Evolutionary conservation across 2,329 filamentous ascomycete genomes (phyloP).

Genomic region (Aspergillus sp.): DNA sequence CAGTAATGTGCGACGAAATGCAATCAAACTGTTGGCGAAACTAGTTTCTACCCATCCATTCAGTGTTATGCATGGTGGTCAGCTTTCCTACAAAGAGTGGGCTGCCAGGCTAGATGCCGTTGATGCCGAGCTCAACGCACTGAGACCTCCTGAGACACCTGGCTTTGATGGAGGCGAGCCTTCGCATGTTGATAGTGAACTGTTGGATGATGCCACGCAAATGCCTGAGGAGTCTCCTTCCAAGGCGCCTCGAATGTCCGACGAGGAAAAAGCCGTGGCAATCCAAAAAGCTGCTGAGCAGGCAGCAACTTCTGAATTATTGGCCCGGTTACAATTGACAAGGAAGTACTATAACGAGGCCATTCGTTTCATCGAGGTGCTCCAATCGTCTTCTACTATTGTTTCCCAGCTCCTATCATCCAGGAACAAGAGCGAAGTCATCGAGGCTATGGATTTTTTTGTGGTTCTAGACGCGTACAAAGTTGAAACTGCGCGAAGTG

Average conservation of each 20-base stretch:
- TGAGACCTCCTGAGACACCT: slow-evolving; percentile 70
- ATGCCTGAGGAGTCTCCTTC: slow-evolving; percentile 61
- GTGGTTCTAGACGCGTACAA: slow-evolving; percentile 94
- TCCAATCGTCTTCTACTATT: slow-evolving; percentile 74
- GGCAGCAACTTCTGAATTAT: slow-evolving; percentile 80
- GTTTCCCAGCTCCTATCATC: slow-evolving; percentile 87
- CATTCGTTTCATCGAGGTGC: slow-evolving; percentile 84
- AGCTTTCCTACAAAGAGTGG: slow-evolving; percentile 83
- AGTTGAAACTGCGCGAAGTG: slow-evolving; percentile 84
- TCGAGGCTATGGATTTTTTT: slow-evolving; percentile 98
- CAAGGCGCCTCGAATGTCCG: slow-evolving; percentile 65
- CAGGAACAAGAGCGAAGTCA: slow-evolving; percentile 96
- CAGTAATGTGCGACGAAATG: slow-evolving; percentile 92
- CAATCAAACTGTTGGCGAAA: slow-evolving; percentile 83
- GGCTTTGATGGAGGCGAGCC: slow-evolving; percentile 65
- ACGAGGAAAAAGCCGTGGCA: slow-evolving; percentile 69
- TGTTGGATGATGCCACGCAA: slow-evolving; percentile 86
- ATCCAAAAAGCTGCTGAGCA: slow-evolving; percentile 79
- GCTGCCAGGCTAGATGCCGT: slow-evolving; percentile 73
- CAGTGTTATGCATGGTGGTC: slow-evolving; percentile 81
- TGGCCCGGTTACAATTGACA: slow-evolving; percentile 81
- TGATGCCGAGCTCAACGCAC: slow-evolving; percentile 71
- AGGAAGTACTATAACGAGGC: slow-evolving; percentile 91
- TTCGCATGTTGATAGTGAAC: slow-evolving; percentile 68
- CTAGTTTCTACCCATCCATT: slow-evolving; percentile 94